Conservation (phyloP, 164 flowering plant genomes). For the Chimonanthus salicifolius region DNA sequence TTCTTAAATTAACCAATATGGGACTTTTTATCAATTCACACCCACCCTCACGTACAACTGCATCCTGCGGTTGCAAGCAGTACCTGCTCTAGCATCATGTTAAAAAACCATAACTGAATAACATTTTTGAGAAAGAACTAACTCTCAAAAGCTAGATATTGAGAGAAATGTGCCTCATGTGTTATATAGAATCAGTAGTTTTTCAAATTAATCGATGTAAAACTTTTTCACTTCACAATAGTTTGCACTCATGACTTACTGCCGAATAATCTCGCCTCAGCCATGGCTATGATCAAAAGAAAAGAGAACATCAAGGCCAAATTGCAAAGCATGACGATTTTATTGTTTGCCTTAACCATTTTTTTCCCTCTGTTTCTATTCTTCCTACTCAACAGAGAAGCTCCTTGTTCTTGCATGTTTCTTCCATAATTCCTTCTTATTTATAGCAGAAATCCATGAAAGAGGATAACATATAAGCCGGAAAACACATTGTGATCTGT, state of each 20-base stretch:
- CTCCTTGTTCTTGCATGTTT: neutral
- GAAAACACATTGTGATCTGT: neutral
- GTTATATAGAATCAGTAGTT: too few relatives aligned
- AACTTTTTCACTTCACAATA: neutral
- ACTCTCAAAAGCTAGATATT: neutral
- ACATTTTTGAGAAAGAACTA: neutral
- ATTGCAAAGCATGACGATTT: slow-evolving; percentile 4
- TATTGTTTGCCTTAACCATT: slow-evolving; percentile 4
- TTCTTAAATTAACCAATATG: too few relatives aligned
- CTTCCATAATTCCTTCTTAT: neutral
- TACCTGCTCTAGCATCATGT: too few relatives aligned
- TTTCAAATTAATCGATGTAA: too few relatives aligned
- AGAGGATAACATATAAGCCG: neutral
- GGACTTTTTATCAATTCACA: too few relatives aligned
- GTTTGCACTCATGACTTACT: neutral
- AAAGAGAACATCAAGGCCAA: slow-evolving; percentile 3
- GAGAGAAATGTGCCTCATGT: neutral
- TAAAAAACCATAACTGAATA: too few relatives aligned
- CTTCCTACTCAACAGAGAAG: neutral
- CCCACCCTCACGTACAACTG: too few relatives aligned
- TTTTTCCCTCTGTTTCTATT: neutral
- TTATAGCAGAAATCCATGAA: neutral
- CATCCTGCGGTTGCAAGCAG: too few relatives aligned
- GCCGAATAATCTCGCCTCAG: slow-evolving; percentile 1
- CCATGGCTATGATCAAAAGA: slow-evolving; percentile 5